Evolutionary conservation across 257 asterid genomes (phyloP).

Genomic region (Verbascum thapsus): DNA sequence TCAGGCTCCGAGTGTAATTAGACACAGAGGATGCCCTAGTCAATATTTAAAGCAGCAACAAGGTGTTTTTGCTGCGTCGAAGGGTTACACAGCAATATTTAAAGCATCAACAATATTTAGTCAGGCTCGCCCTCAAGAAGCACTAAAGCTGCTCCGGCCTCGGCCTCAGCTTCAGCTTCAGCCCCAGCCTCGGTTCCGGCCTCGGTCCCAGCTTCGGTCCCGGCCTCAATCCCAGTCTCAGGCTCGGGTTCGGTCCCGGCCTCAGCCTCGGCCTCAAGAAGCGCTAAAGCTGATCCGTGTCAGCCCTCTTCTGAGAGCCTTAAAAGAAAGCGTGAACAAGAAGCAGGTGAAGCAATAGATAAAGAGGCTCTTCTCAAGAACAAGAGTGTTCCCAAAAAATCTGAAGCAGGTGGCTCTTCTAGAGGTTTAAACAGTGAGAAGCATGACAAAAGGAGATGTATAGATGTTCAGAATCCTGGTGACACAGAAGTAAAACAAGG

Average conservation of each 20-base stretch:
- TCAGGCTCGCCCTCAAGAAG: too few species aligned
- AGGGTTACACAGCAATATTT: constrained; percentile 31
- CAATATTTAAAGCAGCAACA: constrained; percentile 31
- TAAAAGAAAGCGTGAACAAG: constrained; percentile 36
- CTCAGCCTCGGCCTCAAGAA: constrained; percentile 14
- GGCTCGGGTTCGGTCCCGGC: too few species aligned
- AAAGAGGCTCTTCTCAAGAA: constrained; percentile 11
- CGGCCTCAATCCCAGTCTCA: too few species aligned
- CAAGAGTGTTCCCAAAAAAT: constrained; percentile 16
- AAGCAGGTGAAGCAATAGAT: constrained; percentile 6
- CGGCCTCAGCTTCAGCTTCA: too few species aligned
- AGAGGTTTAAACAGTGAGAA: constrained; percentile 32
- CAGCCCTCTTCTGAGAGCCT: constrained; percentile 29
- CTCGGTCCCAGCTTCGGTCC: too few species aligned
- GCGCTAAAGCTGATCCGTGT: constrained; percentile 25
- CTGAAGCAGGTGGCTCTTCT: constrained; percentile 31
- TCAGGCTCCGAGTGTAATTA: constrained; percentile 38
- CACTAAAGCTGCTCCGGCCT: too few species aligned
- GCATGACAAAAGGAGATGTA: constrained; percentile 45
- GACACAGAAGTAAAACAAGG: constrained; percentile 25
- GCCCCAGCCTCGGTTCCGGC: too few species aligned
- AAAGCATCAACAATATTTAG: too few species aligned
- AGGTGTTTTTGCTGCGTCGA: constrained; percentile 14
- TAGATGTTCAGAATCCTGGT: constrained; percentile 25
- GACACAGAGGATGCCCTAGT: constrained; percentile 15